Base-by-base conservation (phyloP, 1,139 yeast genomes). In the Geotrichum macrosporum region DNA sequence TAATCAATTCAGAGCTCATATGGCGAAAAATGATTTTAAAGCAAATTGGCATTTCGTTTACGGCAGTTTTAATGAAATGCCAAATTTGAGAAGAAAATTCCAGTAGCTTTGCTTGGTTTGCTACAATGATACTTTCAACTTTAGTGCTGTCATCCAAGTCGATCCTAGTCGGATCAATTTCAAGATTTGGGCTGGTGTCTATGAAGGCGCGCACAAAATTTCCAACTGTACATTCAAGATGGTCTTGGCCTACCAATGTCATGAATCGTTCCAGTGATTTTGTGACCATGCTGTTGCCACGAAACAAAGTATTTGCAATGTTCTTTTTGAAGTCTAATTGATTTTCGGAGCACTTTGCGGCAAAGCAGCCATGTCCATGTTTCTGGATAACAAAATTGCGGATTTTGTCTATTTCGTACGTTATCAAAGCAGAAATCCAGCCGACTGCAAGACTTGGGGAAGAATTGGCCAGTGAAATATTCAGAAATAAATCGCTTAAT, bases 281-380 rank as follows among this genome's bases (percentile, higher is more conserved):
- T 0, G 95, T 81, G 53, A 89, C 73, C 8, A 88, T 72, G 1
- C 94, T 81, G 48, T 86, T 84, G 0, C 96, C 96, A 55, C 97
- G 72, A 60, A 92, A 89, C 18, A 92, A 64, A 0, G 95, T 80
- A 57, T 84, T 84, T 62, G 78, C 78, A 16, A 59, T 50, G 43
- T 59, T 45, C 8, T 29, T 29, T 20, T 46, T 42, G 19, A 45
- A 42, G n/a, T 45, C 47, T 15, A 31, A 12, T 26, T 41, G 43
- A 4, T 12, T 29, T 15, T 35, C 12, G 1, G 32, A 26, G 29
- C 44, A 39, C 21, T 15, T 13, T 3, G 20, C 26, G 8, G n/a
- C 15, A 12, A 47, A 38, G 30, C 26, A 44, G 8, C n/a, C 12
- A n/a, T 10, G 31, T 13, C 47, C 48, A 5, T 38, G 44, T 13